These are phyloP conservation scores for Sporothrix phasma DNA, from an alignment of 2,329 filamentous ascomycete species.

Conservation along the genomic window DNA sequence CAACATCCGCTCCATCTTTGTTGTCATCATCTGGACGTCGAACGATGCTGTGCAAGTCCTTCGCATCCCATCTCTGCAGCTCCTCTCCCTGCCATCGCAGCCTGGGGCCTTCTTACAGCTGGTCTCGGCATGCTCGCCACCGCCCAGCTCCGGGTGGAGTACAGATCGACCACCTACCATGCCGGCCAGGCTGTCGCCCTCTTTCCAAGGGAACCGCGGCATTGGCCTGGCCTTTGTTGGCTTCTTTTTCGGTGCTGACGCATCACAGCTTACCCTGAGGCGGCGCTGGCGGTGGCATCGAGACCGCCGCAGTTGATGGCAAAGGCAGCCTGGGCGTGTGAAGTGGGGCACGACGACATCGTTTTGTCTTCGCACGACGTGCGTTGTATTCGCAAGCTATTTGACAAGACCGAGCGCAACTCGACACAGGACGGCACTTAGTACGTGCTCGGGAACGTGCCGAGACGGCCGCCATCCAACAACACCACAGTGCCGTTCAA, in stretches of 20 bases:
- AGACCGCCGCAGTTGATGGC: too few species aligned
- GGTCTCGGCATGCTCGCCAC: not conserved
- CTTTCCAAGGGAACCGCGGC: constrained; percentile 9
- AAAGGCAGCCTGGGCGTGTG: too few species aligned
- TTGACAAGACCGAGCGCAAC: not conserved
- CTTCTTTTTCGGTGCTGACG: not conserved
- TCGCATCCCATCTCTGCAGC: not conserved
- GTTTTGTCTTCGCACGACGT: too few species aligned
- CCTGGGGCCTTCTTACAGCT: not conserved
- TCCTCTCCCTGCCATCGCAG: not conserved
- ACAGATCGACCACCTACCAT: not conserved
- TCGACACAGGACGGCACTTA: not conserved
- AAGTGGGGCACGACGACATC: too few species aligned
- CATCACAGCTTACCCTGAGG: not conserved
- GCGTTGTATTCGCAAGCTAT: not conserved
- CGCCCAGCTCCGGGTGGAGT: not conserved
- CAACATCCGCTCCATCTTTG: not conserved
- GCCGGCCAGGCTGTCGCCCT: not conserved
- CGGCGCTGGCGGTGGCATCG: too few species aligned
- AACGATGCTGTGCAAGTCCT: not conserved
- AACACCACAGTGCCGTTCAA: constrained; percentile 54
- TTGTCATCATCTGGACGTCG: not conserved
- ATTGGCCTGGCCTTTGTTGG: constrained; percentile 8
- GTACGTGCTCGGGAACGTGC: constrained; percentile 40
- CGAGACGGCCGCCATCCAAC: constrained; percentile 53